phyloP scores from a whole-genome alignment of 2,329 filamentous ascomycete genomes.

The Rhinocladiella similis region DNA sequence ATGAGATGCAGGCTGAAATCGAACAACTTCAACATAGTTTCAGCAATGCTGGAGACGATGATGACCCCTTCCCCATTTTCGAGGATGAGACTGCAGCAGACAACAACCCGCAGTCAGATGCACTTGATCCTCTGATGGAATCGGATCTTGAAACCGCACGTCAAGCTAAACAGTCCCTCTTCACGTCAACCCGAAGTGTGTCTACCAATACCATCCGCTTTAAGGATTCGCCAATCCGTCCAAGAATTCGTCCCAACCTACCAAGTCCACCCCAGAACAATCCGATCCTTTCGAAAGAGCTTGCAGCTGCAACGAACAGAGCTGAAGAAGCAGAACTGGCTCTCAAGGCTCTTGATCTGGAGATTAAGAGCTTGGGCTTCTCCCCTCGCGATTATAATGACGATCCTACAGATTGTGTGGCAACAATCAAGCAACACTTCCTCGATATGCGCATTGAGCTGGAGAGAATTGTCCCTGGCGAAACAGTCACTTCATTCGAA shows the following conservation, averaged over 20 bases:
- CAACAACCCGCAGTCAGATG: constrained; percentile 27
- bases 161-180: constrained; percentile 41
- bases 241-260: constrained; percentile 25
- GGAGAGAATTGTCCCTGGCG: constrained; percentile 45
- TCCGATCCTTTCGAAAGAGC: constrained; percentile 37
- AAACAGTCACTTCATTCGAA: constrained; percentile 40
- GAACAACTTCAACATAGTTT: constrained; percentile 29
- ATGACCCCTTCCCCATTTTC: constrained; percentile 28
- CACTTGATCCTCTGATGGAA: constrained; percentile 34
- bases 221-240: constrained; percentile 26
- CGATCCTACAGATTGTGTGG: constrained; percentile 34
- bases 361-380: constrained; percentile 43
- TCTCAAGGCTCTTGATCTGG: constrained; percentile 37
- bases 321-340: constrained; percentile 41
- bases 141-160: constrained; percentile 41
- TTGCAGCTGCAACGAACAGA: constrained; percentile 38
- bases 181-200: constrained; percentile 35
- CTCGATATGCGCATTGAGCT: constrained; percentile 45
- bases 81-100: constrained; percentile 26
- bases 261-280: constrained; percentile 40
- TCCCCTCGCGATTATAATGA: constrained; percentile 30
- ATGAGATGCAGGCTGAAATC: constrained; percentile 32
- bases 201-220: constrained; percentile 23
- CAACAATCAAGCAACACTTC: constrained; percentile 41
- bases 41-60: constrained; percentile 9